Evolutionary conservation across 345 rosid species (phyloP).

Genomic region (Hibiscus tridactylites): DNA sequence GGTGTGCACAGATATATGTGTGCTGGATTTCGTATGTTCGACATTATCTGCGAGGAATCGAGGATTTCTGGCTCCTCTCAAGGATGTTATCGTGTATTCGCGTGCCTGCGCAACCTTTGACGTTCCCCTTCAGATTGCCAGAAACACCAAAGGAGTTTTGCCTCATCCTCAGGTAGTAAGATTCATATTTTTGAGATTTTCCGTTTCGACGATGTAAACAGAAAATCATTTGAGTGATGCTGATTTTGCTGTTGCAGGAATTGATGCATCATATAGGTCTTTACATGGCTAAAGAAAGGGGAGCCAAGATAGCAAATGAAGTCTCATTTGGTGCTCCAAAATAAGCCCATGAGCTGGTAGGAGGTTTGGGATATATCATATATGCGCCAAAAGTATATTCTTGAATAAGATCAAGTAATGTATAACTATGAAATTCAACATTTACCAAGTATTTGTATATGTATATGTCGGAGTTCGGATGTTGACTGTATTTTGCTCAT

Average conservation of each 20-base stretch:
- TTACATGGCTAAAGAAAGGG: slow-evolving; percentile 54
- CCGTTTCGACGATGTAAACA: background rate
- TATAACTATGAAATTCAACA: background rate
- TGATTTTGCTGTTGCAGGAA: slow-evolving; percentile 21
- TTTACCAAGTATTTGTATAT: background rate
- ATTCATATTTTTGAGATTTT: background rate
- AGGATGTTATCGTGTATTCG: slow-evolving; percentile 47
- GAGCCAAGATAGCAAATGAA: slow-evolving; percentile 37
- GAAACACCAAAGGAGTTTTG: slow-evolving; percentile 30
- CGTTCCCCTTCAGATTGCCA: slow-evolving; percentile 33
- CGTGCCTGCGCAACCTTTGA: slow-evolving; percentile 54
- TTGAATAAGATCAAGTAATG: background rate
- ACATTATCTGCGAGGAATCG: slow-evolving; percentile 48
- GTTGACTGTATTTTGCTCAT: too few relatives aligned
- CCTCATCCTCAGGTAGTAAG: slow-evolving; percentile 41
- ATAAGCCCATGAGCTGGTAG: slow-evolving; percentile 6
- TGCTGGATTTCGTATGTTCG: slow-evolving; percentile 54
- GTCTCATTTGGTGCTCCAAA: slow-evolving; percentile 18
- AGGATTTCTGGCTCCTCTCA: slow-evolving; percentile 35
- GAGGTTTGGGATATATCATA: background rate
- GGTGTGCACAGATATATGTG: slow-evolving; percentile 56
- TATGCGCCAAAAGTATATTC: background rate
- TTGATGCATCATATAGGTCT: slow-evolving; percentile 49
- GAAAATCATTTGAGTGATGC: background rate
- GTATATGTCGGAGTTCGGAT: background rate